Conservation (phyloP, 768 basidiomycete species). For the Tephrocybe sp. region DNA sequence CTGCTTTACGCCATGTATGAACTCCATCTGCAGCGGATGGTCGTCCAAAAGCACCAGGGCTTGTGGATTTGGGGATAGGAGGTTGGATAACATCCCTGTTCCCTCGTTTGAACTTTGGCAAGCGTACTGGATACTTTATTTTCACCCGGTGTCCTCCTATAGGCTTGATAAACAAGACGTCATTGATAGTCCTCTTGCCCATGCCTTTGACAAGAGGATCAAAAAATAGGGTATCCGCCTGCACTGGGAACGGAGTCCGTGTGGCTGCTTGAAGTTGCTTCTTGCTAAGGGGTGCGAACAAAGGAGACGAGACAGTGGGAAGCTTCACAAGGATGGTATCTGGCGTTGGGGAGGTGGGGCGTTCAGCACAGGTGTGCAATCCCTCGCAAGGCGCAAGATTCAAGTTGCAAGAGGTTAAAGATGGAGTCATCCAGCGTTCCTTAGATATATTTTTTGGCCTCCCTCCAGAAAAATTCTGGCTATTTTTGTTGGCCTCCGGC, state of each 20-base stretch:
- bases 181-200: constrained; percentile 59
- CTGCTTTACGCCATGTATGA: constrained; percentile 43
- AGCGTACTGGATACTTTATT: constrained; percentile 35
- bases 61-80: constrained; percentile 21
- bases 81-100: constrained; percentile 27
- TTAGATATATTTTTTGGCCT: constrained; percentile 24
- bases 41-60: constrained; percentile 39
- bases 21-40: constrained; percentile 37
- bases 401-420: constrained; percentile 36
- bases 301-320: constrained; percentile 37
- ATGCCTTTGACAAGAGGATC: constrained; percentile 69
- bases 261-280: constrained; percentile 46
- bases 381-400: constrained; percentile 41
- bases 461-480: constrained; percentile 14
- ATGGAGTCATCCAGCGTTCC: constrained; percentile 60
- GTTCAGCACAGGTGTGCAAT: constrained; percentile 46
- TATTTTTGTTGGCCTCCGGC: constrained; percentile 23
- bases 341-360: constrained; percentile 44
- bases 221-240: constrained; percentile 69
- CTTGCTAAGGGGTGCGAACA: constrained; percentile 42
- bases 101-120: constrained; percentile 34
- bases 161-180: constrained; percentile 56
- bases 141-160: constrained; percentile 33
- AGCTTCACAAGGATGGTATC: constrained; percentile 41
- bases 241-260: constrained; percentile 34